phyloP scores from a whole-genome alignment of 2,329 filamentous ascomycete species.

The Byssoonygena ceratinophila region DNA sequence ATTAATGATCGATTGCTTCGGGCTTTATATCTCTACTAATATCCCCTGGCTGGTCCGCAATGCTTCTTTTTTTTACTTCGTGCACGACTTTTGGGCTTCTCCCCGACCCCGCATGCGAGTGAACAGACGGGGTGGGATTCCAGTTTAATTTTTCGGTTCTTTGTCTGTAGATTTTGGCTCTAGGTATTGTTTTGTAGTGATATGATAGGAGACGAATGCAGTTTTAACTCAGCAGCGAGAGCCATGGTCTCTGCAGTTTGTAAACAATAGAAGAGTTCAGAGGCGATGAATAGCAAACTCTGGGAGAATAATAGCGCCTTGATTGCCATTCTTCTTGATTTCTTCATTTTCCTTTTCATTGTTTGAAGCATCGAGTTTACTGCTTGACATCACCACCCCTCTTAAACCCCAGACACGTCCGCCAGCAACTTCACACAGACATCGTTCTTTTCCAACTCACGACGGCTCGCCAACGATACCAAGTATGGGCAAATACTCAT shows the following conservation, averaged over 20 bases:
- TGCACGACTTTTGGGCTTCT: not conserved
- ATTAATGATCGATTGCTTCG: conserved; percentile 1
- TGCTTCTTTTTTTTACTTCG: too few species aligned
- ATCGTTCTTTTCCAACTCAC: not conserved
- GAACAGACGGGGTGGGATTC: not conserved
- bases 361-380: not conserved
- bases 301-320: not conserved
- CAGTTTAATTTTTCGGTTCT: not conserved
- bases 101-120: not conserved
- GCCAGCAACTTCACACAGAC: not conserved
- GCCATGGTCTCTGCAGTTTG: too few species aligned
- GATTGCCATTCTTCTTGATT: not conserved
- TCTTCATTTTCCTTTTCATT: not conserved
- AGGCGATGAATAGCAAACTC: not conserved
- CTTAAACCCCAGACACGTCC: not conserved
- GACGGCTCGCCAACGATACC: not conserved
- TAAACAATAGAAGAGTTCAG: not conserved
- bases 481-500: conserved; percentile 38
- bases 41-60: conserved; percentile 6
- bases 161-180: not conserved
- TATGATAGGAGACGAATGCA: not conserved
- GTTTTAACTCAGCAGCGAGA: not conserved
- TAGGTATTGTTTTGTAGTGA: too few species aligned
- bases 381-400: not conserved
- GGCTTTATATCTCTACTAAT: conserved; percentile 7